Evolutionary conservation across 2,329 filamentous ascomycete genomes (phyloP).

Genomic region (Sarocladiaceae sp.): DNA sequence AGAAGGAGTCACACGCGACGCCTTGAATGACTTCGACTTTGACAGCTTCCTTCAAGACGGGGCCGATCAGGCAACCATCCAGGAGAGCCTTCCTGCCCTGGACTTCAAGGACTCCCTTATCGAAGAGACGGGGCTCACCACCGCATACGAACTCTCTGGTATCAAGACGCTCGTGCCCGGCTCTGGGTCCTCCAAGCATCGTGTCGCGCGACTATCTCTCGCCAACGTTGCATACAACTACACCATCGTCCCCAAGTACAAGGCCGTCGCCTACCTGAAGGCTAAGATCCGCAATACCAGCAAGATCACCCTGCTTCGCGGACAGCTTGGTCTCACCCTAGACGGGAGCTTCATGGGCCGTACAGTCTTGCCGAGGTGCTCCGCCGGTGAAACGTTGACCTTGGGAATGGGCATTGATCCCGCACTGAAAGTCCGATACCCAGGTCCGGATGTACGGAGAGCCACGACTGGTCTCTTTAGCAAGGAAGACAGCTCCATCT

Average conservation of each 20-base stretch:
- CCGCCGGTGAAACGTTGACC: constrained; percentile 43
- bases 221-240: constrained; percentile 46
- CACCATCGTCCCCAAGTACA: constrained; percentile 55
- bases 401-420: constrained; percentile 56
- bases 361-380: constrained; percentile 45
- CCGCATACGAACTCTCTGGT: constrained; percentile 54
- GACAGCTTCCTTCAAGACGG: neutral
- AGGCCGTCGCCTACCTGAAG: constrained; percentile 52
- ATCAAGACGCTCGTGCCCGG: constrained; percentile 49
- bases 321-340: constrained; percentile 52
- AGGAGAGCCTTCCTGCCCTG: constrained; percentile 12
- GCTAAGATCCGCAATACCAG: constrained; percentile 50
- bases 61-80: too few species aligned
- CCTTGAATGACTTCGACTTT: neutral
- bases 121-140: constrained; percentile 54
- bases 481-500: constrained; percentile 46
- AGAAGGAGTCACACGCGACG: neutral
- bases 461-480: constrained; percentile 45
- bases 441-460: constrained; percentile 47
- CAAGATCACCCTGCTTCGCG: constrained; percentile 48
- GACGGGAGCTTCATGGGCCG: constrained; percentile 58
- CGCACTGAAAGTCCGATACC: constrained; percentile 47
- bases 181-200: constrained; percentile 47
- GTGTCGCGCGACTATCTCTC: constrained; percentile 50
- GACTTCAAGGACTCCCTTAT: constrained; percentile 42